Evolutionary conservation across 306 rosid genomes (phyloP).

Genomic region (Cicer chorassanicum): DNA sequence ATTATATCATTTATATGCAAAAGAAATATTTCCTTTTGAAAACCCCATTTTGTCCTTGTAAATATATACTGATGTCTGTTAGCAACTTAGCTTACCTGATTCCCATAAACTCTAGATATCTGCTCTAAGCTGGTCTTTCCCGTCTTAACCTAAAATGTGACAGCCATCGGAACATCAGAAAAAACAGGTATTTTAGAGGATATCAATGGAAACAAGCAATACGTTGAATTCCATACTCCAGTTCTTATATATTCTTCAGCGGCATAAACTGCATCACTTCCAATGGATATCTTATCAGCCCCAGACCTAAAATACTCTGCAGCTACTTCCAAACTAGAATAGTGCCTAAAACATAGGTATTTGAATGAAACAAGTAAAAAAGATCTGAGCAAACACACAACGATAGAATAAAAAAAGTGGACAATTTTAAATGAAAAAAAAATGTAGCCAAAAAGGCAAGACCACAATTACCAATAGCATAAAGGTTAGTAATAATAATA

Average conservation of each 20-base stretch:
- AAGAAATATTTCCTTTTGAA: background rate
- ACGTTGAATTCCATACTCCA: constrained; percentile 64
- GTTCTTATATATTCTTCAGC: constrained; percentile 89
- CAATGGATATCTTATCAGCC: constrained; percentile 96
- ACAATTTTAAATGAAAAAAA: background rate
- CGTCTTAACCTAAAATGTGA: constrained; percentile 69
- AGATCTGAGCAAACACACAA: background rate
- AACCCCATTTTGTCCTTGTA: background rate
- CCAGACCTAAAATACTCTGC: constrained; percentile 98
- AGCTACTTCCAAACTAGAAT: constrained; percentile 98
- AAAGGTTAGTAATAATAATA: constrained; percentile 49
- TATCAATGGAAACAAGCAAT: constrained; percentile 31
- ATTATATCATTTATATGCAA: background rate
- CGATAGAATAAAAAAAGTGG: constrained; percentile 9
- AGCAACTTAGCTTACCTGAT: constrained; percentile 64
- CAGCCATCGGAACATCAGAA: constrained; percentile 45
- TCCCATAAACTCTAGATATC: constrained; percentile 93
- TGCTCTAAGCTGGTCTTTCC: constrained; percentile 96
- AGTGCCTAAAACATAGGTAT: constrained; percentile 59
- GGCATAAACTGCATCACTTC: constrained; percentile 98
- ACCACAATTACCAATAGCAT: constrained; percentile 23
- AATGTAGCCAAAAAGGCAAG: constrained; percentile 7
- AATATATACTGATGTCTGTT: background rate
- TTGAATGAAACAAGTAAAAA: constrained; percentile 2
- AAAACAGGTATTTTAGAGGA: constrained; percentile 16